A percentile compares a stretch with the other conserved stretches of the same genome.
These are phyloP conservation scores for Berkeleyomyces basicola DNA, from an alignment of 2,329 filamentous ascomycete species.

Conservation along the genomic window DNA sequence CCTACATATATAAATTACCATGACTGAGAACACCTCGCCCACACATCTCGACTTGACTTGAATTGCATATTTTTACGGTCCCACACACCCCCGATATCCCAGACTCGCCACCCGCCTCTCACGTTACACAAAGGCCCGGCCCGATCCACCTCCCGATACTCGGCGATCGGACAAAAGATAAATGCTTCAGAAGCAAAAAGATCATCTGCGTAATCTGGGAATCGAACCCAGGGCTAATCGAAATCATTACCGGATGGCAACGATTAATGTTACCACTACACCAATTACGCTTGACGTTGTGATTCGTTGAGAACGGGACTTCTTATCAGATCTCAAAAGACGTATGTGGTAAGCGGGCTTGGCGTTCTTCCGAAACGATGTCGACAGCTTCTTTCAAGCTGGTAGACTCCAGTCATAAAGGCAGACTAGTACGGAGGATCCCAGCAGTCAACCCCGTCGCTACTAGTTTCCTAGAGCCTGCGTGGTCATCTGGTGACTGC, in stretches of 20 bases:
- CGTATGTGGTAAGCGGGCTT: not conserved
- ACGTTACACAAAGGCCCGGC: too few relatives aligned
- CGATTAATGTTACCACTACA: conserved; percentile 6
- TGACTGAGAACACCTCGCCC: too few relatives aligned
- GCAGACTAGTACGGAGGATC: too few relatives aligned
- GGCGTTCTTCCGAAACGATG: too few relatives aligned
- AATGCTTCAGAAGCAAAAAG: not conserved
- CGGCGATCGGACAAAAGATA: conserved; percentile 20
- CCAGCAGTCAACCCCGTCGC: too few relatives aligned
- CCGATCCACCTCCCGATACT: conserved; percentile 11
- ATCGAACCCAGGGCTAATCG: conserved; percentile 6
- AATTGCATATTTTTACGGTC: too few relatives aligned
- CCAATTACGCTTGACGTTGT: not conserved
- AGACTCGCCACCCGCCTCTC: too few relatives aligned
- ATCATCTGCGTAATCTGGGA: conserved; percentile 1
- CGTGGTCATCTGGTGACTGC: too few relatives aligned
- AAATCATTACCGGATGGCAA: conserved; percentile 5
- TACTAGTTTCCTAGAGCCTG: too few relatives aligned
- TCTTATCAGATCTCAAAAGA: not conserved
- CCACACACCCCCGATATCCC: too few relatives aligned
- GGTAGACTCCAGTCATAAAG: not conserved
- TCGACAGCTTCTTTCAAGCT: not conserved
- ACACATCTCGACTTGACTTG: too few relatives aligned
- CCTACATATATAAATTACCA: too few relatives aligned
- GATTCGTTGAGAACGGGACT: not conserved